Evolutionary conservation across 2,329 filamentous ascomycete species (phyloP), one percentile per base, ranked within the genome.

Genomic region (Xylaria sp.): DNA sequence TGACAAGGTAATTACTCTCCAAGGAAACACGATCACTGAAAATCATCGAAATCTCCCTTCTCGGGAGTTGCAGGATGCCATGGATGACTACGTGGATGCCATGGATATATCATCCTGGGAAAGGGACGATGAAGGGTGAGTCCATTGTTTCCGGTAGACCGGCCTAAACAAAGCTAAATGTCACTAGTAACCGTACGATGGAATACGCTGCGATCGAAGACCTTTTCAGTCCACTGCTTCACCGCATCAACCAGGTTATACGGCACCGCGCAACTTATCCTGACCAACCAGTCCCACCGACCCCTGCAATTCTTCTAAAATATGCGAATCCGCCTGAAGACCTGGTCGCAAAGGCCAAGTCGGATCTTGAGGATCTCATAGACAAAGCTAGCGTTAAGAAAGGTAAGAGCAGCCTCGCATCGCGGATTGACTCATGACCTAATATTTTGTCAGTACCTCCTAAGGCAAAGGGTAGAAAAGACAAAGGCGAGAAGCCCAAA

Each of bases 41-140:
- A 94, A 94, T 88, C 76, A 99, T 72, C 91, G 93, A 42, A 90
- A 97, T 68, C 84, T 99, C 1, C 96, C 96, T 0, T 90, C 84
- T 10, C 86, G 92, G 1, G 88, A 92, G 37, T 85, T 99, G 27
- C 86, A 88, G 63, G 83, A 91, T 58, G 91, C 93, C 0, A 98
- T 99, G 94, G 91, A 90, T 78, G 89, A 93, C 71, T 98, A 95
- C 74, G 93, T 99, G 8, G 93, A 98, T 78, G 89, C 88, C 8
- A 97, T 99, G 95, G 94, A 98, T 75, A 83, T 99, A 1, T 91
- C 91, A 0, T 85, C 80, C 0, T 89, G 91, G 75, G 91, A 86
- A 10, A 86, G 84, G 54, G 91, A 97, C 74, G 92, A 96, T 54
- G 87, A 94, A 51, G 93, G 91, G 88, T 92, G 81, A 75, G 85